These are phyloP conservation scores for Aspergillus wentii DNA, from an alignment of 495 filamentous ascomycete species.

Conservation along the genomic window DNA sequence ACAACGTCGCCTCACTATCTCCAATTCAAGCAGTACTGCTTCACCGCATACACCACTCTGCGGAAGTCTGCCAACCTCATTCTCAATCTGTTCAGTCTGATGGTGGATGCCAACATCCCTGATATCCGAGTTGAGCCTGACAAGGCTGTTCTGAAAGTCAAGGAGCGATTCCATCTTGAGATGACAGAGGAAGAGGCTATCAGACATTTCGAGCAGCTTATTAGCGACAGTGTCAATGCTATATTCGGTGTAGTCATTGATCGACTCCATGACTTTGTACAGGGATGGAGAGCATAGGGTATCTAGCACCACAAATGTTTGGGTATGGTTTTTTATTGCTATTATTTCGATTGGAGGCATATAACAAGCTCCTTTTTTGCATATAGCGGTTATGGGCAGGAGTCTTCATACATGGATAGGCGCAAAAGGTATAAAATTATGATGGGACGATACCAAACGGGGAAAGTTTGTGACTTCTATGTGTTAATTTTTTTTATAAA, in stretches of 20 bases:
- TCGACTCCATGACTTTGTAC: slow-evolving; percentile 86
- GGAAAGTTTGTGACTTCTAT: too few relatives aligned
- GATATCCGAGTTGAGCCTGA: slow-evolving; percentile 91
- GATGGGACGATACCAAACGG: too few relatives aligned
- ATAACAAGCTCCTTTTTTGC: too few relatives aligned
- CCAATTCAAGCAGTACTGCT: slow-evolving; percentile 91
- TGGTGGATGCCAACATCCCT: slow-evolving; percentile 95
- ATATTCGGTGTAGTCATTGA: slow-evolving; percentile 93
- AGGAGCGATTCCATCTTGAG: slow-evolving; percentile 89
- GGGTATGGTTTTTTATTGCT: not conserved
- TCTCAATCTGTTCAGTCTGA: slow-evolving; percentile 92
- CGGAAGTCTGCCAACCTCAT: slow-evolving; percentile 87
- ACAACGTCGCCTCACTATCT: slow-evolving; percentile 69
- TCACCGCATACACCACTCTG: slow-evolving; percentile 88
- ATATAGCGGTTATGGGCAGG: too few relatives aligned
- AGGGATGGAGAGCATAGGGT: slow-evolving; percentile 70
- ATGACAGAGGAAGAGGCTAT: slow-evolving; percentile 93
- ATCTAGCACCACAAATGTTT: too few relatives aligned
- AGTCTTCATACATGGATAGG: too few relatives aligned
- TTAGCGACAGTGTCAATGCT: slow-evolving; percentile 82
- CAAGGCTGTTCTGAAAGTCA: slow-evolving; percentile 89
- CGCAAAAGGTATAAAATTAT: too few relatives aligned
- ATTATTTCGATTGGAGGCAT: not conserved
- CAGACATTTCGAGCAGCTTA: slow-evolving; percentile 76
- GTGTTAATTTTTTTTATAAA: too few relatives aligned